A percentile compares a stretch with the other conserved stretches of the same genome.
These are phyloP conservation scores for Trichopus zeylanicus DNA, from an alignment of 116 monocot genomes.

Conservation along the genomic window DNA sequence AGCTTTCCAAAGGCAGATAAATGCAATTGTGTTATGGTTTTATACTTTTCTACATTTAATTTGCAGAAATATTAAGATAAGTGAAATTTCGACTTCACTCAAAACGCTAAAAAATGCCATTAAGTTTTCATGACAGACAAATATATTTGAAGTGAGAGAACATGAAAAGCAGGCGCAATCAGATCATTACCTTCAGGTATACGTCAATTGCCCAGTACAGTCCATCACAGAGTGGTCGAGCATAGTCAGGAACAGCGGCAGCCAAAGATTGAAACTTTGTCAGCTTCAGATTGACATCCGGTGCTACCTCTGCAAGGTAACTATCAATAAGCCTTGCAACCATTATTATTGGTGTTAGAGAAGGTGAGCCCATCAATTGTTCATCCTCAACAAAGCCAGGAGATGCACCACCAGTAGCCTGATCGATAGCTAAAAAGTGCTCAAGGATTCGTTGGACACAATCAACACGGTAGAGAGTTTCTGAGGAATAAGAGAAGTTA, in stretches of 20 bases:
- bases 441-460: slow-evolving; percentile 62
- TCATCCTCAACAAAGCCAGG: slow-evolving; percentile 43
- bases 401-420: slow-evolving; percentile 32
- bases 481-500: slow-evolving; percentile 50
- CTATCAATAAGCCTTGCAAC: slow-evolving; percentile 76
- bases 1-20: no score
- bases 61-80: no score
- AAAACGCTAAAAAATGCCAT: no score
- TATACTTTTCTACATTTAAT: no score
- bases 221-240: slow-evolving; percentile 72
- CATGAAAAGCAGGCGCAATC: neutral
- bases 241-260: slow-evolving; percentile 58
- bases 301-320: slow-evolving; percentile 65
- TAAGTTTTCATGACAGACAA: neutral
- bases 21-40: no score
- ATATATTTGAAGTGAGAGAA: no score
- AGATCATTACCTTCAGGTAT: slow-evolving; percentile 59
- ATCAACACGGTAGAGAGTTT: slow-evolving; percentile 69
- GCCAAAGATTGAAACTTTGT: slow-evolving; percentile 60
- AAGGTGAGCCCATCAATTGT: slow-evolving; percentile 36
- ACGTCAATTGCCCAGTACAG: slow-evolving; percentile 87
- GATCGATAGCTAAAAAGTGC: slow-evolving; percentile 62
- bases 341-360: slow-evolving; percentile 41
- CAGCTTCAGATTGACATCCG: slow-evolving; percentile 69
- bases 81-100: no score